These are phyloP conservation scores for Colletotrichum theobromicola DNA, from an alignment of 2,329 filamentous ascomycete species.

Conservation along the genomic window DNA sequence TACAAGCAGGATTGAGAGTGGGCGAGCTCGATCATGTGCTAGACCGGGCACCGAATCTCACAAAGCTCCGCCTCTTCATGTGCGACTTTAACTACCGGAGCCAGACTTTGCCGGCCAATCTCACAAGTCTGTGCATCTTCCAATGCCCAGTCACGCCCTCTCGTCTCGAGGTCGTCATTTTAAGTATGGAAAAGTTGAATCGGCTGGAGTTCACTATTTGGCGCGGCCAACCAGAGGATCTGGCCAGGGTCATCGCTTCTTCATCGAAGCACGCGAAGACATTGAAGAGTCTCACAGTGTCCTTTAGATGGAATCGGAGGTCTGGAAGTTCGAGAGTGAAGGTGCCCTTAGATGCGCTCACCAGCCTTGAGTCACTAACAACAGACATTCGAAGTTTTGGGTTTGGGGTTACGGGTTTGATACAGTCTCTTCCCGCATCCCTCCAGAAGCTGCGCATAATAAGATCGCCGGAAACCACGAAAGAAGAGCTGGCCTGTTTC, in stretches of 20 bases:
- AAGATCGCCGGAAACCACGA: background rate
- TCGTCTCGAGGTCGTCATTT: background rate
- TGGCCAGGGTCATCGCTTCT: background rate
- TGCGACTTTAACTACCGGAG: background rate
- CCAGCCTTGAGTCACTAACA: background rate
- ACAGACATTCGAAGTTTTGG: background rate
- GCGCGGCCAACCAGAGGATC: background rate
- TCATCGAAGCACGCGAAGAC: background rate
- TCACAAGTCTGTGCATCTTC: background rate
- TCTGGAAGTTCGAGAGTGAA: background rate
- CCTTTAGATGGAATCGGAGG: background rate
- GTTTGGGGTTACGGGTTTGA: background rate
- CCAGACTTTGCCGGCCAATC: background rate
- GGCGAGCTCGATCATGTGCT: constrained; percentile 1
- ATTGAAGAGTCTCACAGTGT: background rate
- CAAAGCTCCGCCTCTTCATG: background rate
- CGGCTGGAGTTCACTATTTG: background rate
- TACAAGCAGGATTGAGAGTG: background rate
- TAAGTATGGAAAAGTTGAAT: background rate
- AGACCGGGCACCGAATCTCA: background rate
- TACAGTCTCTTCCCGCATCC: background rate
- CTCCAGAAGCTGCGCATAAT: background rate
- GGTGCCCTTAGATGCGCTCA: background rate
- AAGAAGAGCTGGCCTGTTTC: background rate
- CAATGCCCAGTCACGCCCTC: background rate